Conservation (phyloP, 148 eudicot species). For the Persicaria maculosa region DNA sequence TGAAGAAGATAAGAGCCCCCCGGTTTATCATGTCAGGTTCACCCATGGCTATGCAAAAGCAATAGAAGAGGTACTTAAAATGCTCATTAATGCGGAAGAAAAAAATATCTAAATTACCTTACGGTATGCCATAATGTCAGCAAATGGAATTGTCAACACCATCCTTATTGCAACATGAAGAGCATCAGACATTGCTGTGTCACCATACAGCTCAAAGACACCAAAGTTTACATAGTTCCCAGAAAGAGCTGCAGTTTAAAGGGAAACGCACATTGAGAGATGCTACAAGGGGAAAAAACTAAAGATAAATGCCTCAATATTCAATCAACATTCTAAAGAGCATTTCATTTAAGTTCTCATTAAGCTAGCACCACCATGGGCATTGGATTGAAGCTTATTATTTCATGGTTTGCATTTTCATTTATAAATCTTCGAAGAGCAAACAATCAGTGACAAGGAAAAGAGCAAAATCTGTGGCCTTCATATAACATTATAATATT, state of each 20-base stretch:
- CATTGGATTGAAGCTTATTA: not conserved
- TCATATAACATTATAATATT: not conserved
- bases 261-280: conserved; percentile 11
- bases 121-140: conserved; percentile 72
- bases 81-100: not conserved
- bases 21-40: not conserved
- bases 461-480: not conserved
- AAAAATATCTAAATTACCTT: conserved; percentile 42
- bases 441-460: not conserved
- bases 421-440: not conserved
- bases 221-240: conserved; percentile 96
- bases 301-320: not conserved
- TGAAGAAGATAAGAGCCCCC: not conserved
- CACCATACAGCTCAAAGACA: conserved; percentile 95
- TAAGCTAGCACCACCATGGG: not conserved
- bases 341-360: not conserved
- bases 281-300: not conserved
- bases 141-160: conserved; percentile 70
- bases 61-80: not conserved
- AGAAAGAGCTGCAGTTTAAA: conserved; percentile 56
- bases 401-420: not conserved
- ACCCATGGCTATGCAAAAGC: not conserved
- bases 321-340: not conserved
- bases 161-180: conserved; percentile 76
- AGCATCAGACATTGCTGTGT: conserved; percentile 86